A percentile compares a stretch with the other conserved stretches of the same genome.
Conservation (phyloP, 2,329 filamentous ascomycete genomes). For the Colletotrichum sp. region DNA sequence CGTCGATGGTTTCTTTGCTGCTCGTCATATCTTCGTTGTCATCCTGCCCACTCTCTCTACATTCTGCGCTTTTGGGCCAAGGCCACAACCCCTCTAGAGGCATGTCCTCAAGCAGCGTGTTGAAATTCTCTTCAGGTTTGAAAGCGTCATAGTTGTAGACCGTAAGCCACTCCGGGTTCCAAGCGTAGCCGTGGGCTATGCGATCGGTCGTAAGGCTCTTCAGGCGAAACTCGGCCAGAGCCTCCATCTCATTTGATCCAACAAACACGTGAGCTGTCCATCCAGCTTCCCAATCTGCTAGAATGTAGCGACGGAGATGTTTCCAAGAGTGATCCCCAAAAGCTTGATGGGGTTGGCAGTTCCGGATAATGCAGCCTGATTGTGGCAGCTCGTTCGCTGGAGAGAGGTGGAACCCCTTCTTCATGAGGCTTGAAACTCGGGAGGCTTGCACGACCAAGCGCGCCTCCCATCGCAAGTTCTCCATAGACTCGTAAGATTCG, state of each 20-base stretch:
- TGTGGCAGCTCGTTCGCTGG: not conserved
- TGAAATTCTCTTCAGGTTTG: not conserved
- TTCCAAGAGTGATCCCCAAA: not conserved
- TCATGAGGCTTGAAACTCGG: not conserved
- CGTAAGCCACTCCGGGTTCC: not conserved
- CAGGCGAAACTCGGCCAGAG: not conserved
- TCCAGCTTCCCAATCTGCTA: not conserved
- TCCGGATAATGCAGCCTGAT: not conserved
- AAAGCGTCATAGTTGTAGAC: not conserved
- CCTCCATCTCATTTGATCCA: not conserved
- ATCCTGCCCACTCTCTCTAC: not conserved
- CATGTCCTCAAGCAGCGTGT: not conserved
- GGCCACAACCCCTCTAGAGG: not conserved
- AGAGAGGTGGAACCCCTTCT: not conserved
- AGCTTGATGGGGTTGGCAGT: not conserved
- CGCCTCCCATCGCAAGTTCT: not conserved
- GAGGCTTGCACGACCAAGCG: not conserved
- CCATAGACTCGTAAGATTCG: not conserved
- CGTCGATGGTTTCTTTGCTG: not conserved
- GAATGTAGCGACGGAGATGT: not conserved
- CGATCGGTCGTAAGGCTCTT: not conserved
- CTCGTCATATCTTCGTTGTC: not conserved
- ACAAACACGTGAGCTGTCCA: not conserved
- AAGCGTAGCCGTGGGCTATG: not conserved
- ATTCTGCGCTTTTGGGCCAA: not conserved